Evolutionary conservation across 306 rosid species (phyloP), one percentile per base, ranked within the genome.

Genomic region (Albizia julibrissin): DNA sequence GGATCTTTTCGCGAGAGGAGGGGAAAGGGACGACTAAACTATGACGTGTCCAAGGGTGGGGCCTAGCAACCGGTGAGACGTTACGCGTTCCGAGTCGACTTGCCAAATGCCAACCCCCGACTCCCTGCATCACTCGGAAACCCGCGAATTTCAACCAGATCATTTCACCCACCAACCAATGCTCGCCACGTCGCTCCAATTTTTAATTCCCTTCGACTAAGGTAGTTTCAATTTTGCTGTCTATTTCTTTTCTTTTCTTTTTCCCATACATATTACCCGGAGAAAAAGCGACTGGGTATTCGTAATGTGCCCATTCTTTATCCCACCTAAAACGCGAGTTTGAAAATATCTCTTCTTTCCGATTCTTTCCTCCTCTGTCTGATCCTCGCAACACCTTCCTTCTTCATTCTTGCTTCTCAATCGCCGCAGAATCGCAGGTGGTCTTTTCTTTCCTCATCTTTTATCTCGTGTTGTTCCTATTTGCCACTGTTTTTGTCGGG

Each of bases 61-160:
- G 26, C 47, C 72, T 21, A 19, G 49, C 6, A 3, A 34, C 8
- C 0, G 73, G 73, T 1, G 73, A 68, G 6, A 19, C 8, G 52
- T 21, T 37, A 39, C 18, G 49, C 18, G 49, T 39, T 8, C 42
- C 37, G 43, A 18, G 42, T 66, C 71, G 19, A 65, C 43, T 65
- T n/a, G 69, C 40, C n/a, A 65, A 65, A 43, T 18, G 47, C 72
- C 16, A 7, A 3, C 46, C 0, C 3, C 18, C 16, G 14, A 3
- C 46, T 0, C 3, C 18, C 22, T 21, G 15, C 3, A 6, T 21
- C 1, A 18, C 72, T 67, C 72, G 72, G 72, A 73, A 50, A 27
- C 76, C 76, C 78, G 78, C 66, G 65, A 31, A 74, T 50, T 74
- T 12, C 40, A 10, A 74, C 47, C 59, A 37, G 27, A 37, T 39